A percentile compares a stretch with the other conserved stretches of the same genome.
Evolutionary conservation across 176 grass and related monocot species (phyloP).

Genomic region (Carex pumila): DNA sequence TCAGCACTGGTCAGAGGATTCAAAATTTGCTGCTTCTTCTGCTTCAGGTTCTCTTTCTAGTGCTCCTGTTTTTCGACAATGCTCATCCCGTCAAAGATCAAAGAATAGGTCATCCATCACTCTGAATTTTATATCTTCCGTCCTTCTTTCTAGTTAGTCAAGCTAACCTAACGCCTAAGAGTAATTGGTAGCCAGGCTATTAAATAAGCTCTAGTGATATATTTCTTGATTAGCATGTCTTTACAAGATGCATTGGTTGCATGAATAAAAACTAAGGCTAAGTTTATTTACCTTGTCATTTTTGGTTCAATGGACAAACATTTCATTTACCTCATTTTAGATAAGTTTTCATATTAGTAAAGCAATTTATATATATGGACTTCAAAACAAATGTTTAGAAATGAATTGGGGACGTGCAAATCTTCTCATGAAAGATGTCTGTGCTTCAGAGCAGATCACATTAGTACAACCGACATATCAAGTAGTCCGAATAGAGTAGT

Average conservation of each 20-base stretch:
- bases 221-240: background rate
- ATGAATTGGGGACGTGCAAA: background rate
- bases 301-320: background rate
- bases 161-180: too few relatives aligned
- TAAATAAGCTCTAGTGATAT: background rate
- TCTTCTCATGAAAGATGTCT: background rate
- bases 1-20: conserved; percentile 20
- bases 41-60: conserved; percentile 17
- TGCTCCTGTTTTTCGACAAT: conserved; percentile 9
- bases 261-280: background rate
- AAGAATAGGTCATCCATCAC: conserved; percentile 15
- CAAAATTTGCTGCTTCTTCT: conserved; percentile 10
- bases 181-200: background rate
- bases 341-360: background rate
- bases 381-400: background rate
- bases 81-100: conserved; percentile 9
- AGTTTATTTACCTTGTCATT: background rate
- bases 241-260: background rate
- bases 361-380: background rate
- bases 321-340: background rate
- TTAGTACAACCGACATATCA: background rate
- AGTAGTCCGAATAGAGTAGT: background rate
- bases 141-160: background rate
- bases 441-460: background rate
- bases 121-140: background rate